phyloP scores from a whole-genome alignment of 768 basidiomycete species.

The Lenzites betulinus region DNA sequence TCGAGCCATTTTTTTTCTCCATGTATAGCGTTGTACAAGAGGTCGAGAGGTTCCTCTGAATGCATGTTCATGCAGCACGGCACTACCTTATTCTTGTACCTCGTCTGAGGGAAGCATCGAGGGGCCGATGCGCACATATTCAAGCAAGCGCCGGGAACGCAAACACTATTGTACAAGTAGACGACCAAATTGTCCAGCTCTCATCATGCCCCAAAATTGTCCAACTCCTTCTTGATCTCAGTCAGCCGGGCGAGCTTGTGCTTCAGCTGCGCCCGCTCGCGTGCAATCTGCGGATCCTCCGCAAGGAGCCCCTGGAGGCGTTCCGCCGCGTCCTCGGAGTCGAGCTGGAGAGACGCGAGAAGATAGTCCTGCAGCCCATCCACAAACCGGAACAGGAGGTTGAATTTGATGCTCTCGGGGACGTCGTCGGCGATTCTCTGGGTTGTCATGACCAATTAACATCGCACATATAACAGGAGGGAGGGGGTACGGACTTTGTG shows the following conservation, averaged over 20 bases:
- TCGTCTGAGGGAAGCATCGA: too few species aligned
- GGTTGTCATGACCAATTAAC: background rate
- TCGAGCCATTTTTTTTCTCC: too few species aligned
- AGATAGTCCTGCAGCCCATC: constrained; percentile 39
- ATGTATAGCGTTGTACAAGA: too few species aligned
- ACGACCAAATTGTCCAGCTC: too few species aligned
- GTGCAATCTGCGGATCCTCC: constrained; percentile 42
- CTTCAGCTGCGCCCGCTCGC: constrained; percentile 35
- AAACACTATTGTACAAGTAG: too few species aligned
- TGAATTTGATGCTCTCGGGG: constrained; percentile 50
- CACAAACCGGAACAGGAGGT: constrained; percentile 44
- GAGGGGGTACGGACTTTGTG: constrained; percentile 41
- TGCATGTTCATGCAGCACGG: too few species aligned
- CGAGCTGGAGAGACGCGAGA: constrained; percentile 37
- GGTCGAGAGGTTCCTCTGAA: too few species aligned
- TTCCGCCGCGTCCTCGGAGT: constrained; percentile 16
- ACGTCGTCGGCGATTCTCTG: constrained; percentile 61
- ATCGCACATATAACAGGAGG: constrained; percentile 41
- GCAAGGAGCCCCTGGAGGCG: constrained; percentile 35
- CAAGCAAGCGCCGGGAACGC: too few species aligned
- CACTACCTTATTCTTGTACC: too few species aligned
- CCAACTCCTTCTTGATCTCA: constrained; percentile 39
- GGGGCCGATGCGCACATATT: too few species aligned
- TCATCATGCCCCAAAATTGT: too few species aligned
- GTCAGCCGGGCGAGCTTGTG: constrained; percentile 30